Base-by-base conservation (phyloP, 805 yeast genomes). In the Candida patagonica region DNA sequence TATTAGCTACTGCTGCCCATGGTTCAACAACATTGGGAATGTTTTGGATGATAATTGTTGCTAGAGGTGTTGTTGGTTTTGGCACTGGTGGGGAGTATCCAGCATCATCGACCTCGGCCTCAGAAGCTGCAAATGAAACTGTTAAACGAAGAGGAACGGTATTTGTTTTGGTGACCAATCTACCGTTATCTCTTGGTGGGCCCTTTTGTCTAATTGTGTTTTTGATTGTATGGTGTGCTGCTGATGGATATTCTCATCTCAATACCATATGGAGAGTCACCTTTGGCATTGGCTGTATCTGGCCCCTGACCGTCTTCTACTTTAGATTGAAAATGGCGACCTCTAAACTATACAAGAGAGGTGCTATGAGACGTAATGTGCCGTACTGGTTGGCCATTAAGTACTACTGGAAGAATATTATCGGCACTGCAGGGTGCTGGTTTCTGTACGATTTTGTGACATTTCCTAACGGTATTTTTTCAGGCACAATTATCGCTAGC, bases 11-110 rank as follows among this genome's bases (percentile, higher is more conserved):
- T 33, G 86, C 83, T 16, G 65, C 87, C 9, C 82, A 79, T 49
- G 88, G 87, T 26, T 52, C 66, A 16, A 65, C 78, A 2, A 54
- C 64, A 5, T 45, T 51, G 2, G 86, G 86, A 8, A 73, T 80
- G 79, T 74, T 80, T 53, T 79, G 83, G 86, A 78, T 76, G 84
- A 62, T 81, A 52, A 73, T 76, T 34, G 75, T 81, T n/a, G 65
- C 74, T 45, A 68, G 89, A 57, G 89, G 89, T 50, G 68, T 79
- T 7, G 74, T 80, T 35, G 94, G 92, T 33, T 74, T 80, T 47
- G 92, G 92, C 46, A 73, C 80, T 42, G 87, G 87, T 46, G 85
- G 85, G 26, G 87, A 80, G 54, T 80, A 80, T 53, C 80, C 82
- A 8, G 77, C 82, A 1, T 74, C 79, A 16, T 74, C 84, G 0